Percentiles rank a stretch among this genome's conserved stretches.
phyloP scores from a whole-genome alignment of 2,329 filamentous ascomycete species.

The Apiospora rasikravindrae region DNA sequence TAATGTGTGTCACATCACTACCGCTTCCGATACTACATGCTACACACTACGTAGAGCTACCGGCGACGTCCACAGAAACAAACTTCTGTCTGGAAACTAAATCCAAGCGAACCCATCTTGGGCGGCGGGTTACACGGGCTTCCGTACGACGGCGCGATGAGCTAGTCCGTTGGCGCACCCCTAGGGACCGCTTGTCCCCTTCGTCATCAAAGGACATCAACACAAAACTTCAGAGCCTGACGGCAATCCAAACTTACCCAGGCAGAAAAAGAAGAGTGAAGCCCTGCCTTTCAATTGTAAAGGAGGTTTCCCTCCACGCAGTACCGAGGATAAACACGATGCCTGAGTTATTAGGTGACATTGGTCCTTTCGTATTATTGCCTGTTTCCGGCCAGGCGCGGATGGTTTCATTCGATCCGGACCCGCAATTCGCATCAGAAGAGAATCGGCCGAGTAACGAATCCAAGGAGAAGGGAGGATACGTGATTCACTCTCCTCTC shows the following conservation, averaged over 20 bases:
- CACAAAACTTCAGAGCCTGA: background rate
- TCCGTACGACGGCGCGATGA: background rate
- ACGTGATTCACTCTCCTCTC: background rate
- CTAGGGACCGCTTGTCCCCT: background rate
- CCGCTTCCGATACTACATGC: background rate
- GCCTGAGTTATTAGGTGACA: background rate
- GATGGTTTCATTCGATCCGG: background rate
- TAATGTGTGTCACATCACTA: background rate
- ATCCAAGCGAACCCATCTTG: background rate
- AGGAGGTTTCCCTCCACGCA: background rate
- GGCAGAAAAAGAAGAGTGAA: background rate
- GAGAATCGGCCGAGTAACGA: background rate
- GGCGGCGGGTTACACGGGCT: constrained; percentile 3
- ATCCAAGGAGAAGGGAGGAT: background rate
- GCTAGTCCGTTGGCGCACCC: background rate
- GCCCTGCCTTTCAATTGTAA: background rate
- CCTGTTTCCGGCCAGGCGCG: background rate
- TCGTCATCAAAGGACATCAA: background rate
- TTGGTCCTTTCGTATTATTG: background rate
- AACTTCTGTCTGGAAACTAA: background rate
- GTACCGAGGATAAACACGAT: background rate
- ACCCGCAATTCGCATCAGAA: background rate
- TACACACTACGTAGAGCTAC: background rate
- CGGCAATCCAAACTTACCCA: background rate
- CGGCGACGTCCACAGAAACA: background rate